Base-by-base conservation (phyloP, 2,329 filamentous ascomycete species). In the Penicillium sp. region DNA sequence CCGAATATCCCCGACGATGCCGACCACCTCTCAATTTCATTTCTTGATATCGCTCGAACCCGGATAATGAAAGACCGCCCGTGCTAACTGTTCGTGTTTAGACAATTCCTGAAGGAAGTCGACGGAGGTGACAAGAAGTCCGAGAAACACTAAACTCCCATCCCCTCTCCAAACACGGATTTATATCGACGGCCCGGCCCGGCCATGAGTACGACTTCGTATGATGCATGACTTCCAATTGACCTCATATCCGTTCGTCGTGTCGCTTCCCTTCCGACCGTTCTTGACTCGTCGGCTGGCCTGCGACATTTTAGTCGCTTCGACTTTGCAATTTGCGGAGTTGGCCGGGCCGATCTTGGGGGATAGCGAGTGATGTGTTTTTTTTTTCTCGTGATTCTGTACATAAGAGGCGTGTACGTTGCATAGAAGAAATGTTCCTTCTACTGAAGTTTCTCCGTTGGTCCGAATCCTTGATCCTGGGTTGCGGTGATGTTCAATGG, bases 31-130 rank as follows among this genome's bases (percentile, higher is more conserved):
- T 44, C 24, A 24, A 26, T 37, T 24, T 49, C 28, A 26, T 40
- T 19, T 49, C 22, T 19, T 44, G 1, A 22, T 30, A 42, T 44
- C n/a, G 17, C 12, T 17, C 44, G 13, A 35, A 10, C 10, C 1
- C n/a, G 17, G 0, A 2, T n/a, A 37, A 24, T n/a, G 7, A 45
- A 24, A 2, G 1, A 3, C 35, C 2, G 54, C 2, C 15, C 28
- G 13, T 33, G n/a, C 54, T 59, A 26, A 60, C 35, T n/a, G 7
- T 1, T 13, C 28, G n/a, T 13, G 33, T 38, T 58, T 68, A 84
- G 82, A 74, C 80, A 84, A 61, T 85, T 84, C 72, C 62, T 85
- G 70, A 82, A 84, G 67, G 77, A 78, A 61, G 76, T 81, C 55
- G 80, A 83, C 65, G 80, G 78, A 57, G 81, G 81, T 63, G 78